A percentile compares a stretch with the other conserved stretches of the same genome.
Conservation (phyloP, 2,329 filamentous ascomycete genomes). For the Arthrobotrys musiformis region DNA sequence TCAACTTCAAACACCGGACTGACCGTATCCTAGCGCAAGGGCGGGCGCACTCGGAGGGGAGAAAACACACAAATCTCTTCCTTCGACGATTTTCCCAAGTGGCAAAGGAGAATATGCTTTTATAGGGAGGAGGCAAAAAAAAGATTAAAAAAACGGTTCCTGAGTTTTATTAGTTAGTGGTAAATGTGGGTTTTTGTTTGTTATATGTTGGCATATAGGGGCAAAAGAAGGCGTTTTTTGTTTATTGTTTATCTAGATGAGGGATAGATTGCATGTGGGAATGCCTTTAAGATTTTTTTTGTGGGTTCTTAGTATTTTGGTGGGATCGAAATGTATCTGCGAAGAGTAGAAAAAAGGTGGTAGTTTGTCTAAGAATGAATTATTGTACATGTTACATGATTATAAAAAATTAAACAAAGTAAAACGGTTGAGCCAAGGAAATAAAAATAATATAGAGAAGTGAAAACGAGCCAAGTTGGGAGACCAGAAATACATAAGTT, state of each 20-base stretch:
- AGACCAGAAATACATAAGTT: constrained; percentile 17
- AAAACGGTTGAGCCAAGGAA: neutral
- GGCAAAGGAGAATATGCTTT: neutral
- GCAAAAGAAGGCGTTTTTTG: neutral
- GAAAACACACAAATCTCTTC: constrained; percentile 17
- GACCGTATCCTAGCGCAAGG: constrained; percentile 47
- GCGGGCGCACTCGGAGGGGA: constrained; percentile 42
- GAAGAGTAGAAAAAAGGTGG: constrained; percentile 9
- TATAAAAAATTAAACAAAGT: constrained; percentile 23
- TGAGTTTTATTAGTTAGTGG: neutral
- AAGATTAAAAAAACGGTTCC: constrained; percentile 34
- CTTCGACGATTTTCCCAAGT: neutral
- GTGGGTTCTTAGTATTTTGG: no score
- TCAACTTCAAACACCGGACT: constrained; percentile 52
- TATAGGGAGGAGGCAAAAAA: no score
- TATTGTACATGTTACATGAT: constrained; percentile 48
- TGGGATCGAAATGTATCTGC: neutral
- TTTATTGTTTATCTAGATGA: neutral
- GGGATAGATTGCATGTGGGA: no score
- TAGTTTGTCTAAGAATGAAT: constrained; percentile 30
- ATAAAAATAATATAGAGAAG: constrained; percentile 11
- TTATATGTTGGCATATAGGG: neutral
- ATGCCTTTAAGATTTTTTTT: neutral
- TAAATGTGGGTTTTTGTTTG: neutral
- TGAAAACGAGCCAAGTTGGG: constrained; percentile 17